Conservation (phyloP, 148 eudicot species). For the Drosera capensis region DNA sequence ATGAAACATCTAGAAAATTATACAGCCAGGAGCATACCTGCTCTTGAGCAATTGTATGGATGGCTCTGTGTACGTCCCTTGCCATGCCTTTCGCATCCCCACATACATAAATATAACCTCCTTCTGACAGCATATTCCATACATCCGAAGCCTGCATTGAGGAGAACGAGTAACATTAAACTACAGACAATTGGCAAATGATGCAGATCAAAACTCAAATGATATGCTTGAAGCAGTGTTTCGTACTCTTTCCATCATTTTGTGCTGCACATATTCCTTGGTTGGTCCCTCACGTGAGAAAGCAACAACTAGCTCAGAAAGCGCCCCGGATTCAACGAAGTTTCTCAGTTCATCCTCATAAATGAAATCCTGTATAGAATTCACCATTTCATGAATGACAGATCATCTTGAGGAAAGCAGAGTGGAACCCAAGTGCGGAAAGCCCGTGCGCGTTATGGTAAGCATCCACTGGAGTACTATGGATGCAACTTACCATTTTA, state of each 20-base stretch:
- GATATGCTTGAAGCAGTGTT: background rate
- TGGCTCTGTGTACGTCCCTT: constrained; percentile 80
- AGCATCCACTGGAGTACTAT: background rate
- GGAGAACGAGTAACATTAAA: constrained; percentile 5
- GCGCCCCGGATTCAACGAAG: constrained; percentile 54
- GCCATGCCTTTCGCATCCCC: constrained; percentile 99
- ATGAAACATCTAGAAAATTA: too few species aligned
- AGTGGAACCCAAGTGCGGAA: background rate
- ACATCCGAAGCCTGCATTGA: constrained; percentile 28
- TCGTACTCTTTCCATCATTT: constrained; percentile 67
- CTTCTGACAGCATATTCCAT: constrained; percentile 67
- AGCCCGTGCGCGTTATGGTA: background rate
- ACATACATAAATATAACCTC: constrained; percentile 78
- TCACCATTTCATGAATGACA: background rate
- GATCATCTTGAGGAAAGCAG: background rate
- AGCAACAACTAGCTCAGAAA: constrained; percentile 79
- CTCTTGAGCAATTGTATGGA: constrained; percentile 82
- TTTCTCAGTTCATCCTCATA: constrained; percentile 68
- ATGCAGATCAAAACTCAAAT: background rate
- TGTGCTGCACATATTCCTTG: constrained; percentile 93
- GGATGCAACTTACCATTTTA: constrained; percentile 29
- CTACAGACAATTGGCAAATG: constrained; percentile 13
- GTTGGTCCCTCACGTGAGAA: constrained; percentile 90
- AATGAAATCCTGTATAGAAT: constrained; percentile 51
- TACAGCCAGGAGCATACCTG: constrained; percentile 36